Base-by-base conservation (phyloP, 345 rosid species). In the Boechera stricta region DNA sequence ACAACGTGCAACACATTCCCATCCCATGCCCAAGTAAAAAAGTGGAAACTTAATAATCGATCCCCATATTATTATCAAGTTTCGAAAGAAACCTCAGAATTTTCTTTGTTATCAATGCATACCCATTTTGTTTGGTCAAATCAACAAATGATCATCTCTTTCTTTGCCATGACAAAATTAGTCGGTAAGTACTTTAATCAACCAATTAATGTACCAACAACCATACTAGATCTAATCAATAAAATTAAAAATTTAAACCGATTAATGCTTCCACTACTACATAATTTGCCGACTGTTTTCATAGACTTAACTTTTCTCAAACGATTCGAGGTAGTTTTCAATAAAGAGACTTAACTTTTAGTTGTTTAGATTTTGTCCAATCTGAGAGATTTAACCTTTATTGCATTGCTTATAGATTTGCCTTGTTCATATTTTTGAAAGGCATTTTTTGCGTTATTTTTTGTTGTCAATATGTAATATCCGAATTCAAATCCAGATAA, bases 1-100 rank as follows among this genome's bases (percentile, higher is more conserved):
- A 59, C 67, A 76, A 68, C 64, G 75, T 69, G 79, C 55, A 42
- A 60, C 55, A 69, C 69, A 68, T 6, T 59, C 9, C 16, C 62
- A 64, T 41, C 42, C 44, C 45, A 66, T 65, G 65, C 39, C 29
- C 24, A 57, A 45, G 11, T 39, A 9, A 32, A 44, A 44, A 51
- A 67, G 24, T 72, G 21, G 41, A 72, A 72, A 72, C 61, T 51
- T 51, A 62, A 32, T 64, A 62, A 32, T 64, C 47, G 12, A 64
- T 21, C 16, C 55, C 57, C 47, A 52, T 31, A 53, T 4, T 44
- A 44, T 32, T 15, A 13, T 11, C 21, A 52, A 16, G 5, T 31
- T 64, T 63, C n/a, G 0, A 64, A 74, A 55, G 24, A 53, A 7
- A 24, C 47, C 6, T 55, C 16, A 32, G 3, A 64, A 15, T 32